phyloP scores from a whole-genome alignment of 305 asterid genomes.

The Solanum hybrid region DNA sequence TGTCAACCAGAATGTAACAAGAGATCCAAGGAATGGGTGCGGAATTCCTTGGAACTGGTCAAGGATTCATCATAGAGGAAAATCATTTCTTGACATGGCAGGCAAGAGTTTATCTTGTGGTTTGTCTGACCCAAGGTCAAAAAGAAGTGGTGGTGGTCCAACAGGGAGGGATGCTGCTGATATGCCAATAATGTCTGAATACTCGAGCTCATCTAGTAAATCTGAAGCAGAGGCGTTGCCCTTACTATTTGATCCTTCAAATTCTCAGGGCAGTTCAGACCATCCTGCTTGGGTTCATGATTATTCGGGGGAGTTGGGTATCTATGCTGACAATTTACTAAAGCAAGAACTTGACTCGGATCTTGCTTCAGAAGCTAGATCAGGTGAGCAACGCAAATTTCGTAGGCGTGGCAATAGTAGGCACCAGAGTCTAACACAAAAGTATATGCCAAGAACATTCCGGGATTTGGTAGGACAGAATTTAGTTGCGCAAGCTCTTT shows the following conservation, averaged over 20 bases:
- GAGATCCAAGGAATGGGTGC: constrained; percentile 65
- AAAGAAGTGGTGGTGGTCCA: constrained; percentile 36
- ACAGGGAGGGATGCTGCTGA: constrained; percentile 38
- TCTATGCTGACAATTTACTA: constrained; percentile 67
- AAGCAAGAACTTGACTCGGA: constrained; percentile 65
- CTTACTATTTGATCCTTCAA: constrained; percentile 65
- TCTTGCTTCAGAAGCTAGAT: constrained; percentile 80
- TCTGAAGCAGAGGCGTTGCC: constrained; percentile 82
- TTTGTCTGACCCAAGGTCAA: constrained; percentile 63
- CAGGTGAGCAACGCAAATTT: constrained; percentile 30
- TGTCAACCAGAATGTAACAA: constrained; percentile 31
- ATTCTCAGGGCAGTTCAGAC: constrained; percentile 59
- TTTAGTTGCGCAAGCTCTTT: constrained; percentile 82
- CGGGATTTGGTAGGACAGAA: constrained; percentile 84
- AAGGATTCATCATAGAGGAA: constrained; percentile 78
- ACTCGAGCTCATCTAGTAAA: constrained; percentile 62
- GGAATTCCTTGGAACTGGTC: constrained; percentile 98
- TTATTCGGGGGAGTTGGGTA: constrained; percentile 84
- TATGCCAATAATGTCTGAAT: constrained; percentile 43
- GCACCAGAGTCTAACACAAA: constrained; percentile 88
- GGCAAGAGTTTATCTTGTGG: constrained; percentile 96
- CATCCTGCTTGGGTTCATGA: constrained; percentile 70
- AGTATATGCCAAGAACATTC: constrained; percentile 81
- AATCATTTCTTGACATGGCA: constrained; percentile 78
- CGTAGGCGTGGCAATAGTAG: constrained; percentile 35